Percentiles rank a stretch among this genome's conserved stretches.
Evolutionary conservation across 345 rosid genomes (phyloP).

Genomic region (Camelina laxa): DNA sequence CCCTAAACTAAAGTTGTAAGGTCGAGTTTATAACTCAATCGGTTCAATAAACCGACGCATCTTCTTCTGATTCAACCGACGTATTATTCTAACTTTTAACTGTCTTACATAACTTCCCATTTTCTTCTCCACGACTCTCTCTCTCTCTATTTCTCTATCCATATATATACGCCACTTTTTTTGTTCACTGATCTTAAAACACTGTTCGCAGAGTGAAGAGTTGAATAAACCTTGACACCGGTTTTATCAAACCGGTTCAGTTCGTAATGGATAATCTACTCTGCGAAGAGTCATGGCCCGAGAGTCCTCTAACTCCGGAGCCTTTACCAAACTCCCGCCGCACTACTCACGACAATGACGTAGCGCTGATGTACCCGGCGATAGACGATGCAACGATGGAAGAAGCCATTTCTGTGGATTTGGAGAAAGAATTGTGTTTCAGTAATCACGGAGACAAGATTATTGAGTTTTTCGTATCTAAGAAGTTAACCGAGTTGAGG

Average conservation of each 20-base stretch:
- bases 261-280: slow-evolving; percentile 38
- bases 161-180: slow-evolving; percentile 25
- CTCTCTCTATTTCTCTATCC: slow-evolving; percentile 1
- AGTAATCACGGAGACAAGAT: slow-evolving; percentile 30
- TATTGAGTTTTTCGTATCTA: slow-evolving; percentile 29
- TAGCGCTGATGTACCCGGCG: slow-evolving; percentile 3
- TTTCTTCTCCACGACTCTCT: slow-evolving; percentile 41
- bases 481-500: slow-evolving; percentile 31
- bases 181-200: background rate
- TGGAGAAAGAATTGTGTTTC: slow-evolving; percentile 38
- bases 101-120: slow-evolving; percentile 38
- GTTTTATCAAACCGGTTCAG: slow-evolving; percentile 24
- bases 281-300: slow-evolving; percentile 43
- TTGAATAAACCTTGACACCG: background rate
- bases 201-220: slow-evolving; percentile 24
- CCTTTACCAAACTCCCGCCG: slow-evolving; percentile 7
- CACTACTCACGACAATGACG: background rate
- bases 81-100: slow-evolving; percentile 6
- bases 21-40: background rate
- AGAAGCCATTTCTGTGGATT: slow-evolving; percentile 36
- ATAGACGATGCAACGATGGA: slow-evolving; percentile 20
- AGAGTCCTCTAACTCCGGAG: slow-evolving; percentile 31
- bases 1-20: background rate
- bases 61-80: slow-evolving; percentile 28
- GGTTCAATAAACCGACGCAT: slow-evolving; percentile 35